Evolutionary conservation across 2,329 filamentous ascomycete genomes (phyloP), one percentile per base, ranked within the genome.

Genomic region (Pseudogymnoascus destructans): DNA sequence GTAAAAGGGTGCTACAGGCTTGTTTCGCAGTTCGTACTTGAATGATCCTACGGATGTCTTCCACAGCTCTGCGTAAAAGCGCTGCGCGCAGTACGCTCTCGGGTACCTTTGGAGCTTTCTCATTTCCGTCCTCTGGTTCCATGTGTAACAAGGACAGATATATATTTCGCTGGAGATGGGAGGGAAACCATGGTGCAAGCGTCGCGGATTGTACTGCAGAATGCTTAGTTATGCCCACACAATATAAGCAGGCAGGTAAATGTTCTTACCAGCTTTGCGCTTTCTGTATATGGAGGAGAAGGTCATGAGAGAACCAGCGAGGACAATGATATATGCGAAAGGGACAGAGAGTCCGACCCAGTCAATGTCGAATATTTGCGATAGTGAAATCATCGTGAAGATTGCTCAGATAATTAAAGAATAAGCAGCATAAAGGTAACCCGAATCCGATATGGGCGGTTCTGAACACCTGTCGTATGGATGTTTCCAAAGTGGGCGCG

Each of bases 201-300:
- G 87, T 89, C 58, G 89, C 86, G 66, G 87, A 86, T 74, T 89
- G 83, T 64, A 77, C 87, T 90, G 64, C 58, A 58, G 21, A 25
- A 19, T 58, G 60, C 65, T 60, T 66, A 59, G 59, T 58, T 57
- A 61, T 64, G 63, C 64, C 61, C 19, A 58, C 60, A 58, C 58
- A 5, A 57, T 19, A 56, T 35, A 27, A 3, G 36, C 57, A n/a
- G 15, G 58, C 27, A 15, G 57, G 9, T 9, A 60, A 25, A 49
- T 58, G 46, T 59, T 78, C 82, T 62, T 75, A 89, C 86, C 76
- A 65, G 87, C 85, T 80, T 95, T 93, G 72, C 93, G 84, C 75
- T 93, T 92, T 67, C 92, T 85, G 74, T 97, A 97, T 62, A 97
- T 82, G 59, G 82, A 88, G 54, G 89, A 95, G 74, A 98, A 98